Evolutionary conservation across 2,329 filamentous ascomycete species (phyloP), one percentile per base, ranked within the genome.

Genomic region (Fusarium brevicatenulatum): DNA sequence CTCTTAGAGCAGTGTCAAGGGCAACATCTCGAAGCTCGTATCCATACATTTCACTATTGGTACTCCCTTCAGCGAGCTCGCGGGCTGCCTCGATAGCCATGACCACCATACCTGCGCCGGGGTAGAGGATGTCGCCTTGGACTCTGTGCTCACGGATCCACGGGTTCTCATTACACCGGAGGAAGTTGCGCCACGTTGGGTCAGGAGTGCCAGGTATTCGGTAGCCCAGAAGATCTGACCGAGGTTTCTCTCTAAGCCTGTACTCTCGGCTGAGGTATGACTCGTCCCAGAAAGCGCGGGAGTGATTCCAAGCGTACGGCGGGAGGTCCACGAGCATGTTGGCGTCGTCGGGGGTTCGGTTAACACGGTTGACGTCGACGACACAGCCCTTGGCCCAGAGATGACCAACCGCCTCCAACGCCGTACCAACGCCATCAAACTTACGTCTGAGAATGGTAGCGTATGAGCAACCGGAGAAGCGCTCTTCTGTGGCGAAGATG

Each of bases 141-240:
- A 88, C 66, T 28, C 76, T 77, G 70, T 89, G 85, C 46, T 86
- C 83, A 0, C 70, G 66, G 4, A 87, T 60, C 87, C 86, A 89
- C 0, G 84, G 81, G 1, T 82, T 52, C 16, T 52, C 32, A 9
- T 15, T 52, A 25, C 49, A 52, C 63, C 32, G 86, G 79, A 2
- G 77, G 76, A 4, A 83, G 61, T 6, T 78, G 73, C 1, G 87
- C 69, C 9, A 84, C 42, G 52, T 84, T 84, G 7, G 83, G 75
- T 83, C 84, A 88, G 1, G 67, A 54, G 0, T 74, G 68, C 10
- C 76, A 67, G 36, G 76, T 77, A 60, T 84, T 82, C 28, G 75
- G 59, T 25, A 67, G 9, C 30, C 32, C 4, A 77, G 57, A 6
- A 78, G 78, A 9, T 46, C 39, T 9, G 81, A 82, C 0, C 83